A percentile compares a stretch with the other conserved stretches of the same genome.
These are phyloP conservation scores for Penicillium rolfsii DNA, from an alignment of 2,329 filamentous ascomycete genomes.

Conservation along the genomic window DNA sequence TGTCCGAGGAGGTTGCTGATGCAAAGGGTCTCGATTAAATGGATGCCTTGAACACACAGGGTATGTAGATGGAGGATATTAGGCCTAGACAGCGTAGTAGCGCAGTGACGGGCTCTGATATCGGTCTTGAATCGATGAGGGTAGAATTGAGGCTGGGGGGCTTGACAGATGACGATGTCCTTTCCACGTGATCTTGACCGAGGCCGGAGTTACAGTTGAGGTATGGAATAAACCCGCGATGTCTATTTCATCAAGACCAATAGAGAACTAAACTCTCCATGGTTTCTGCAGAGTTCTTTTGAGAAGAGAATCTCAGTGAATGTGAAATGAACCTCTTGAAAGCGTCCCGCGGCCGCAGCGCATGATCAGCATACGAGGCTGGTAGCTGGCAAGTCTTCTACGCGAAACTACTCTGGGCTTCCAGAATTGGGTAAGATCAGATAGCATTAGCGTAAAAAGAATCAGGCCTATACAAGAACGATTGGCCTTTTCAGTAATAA, in stretches of 20 bases:
- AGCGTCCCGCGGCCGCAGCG: conserved; percentile 2
- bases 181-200: conserved; percentile 28
- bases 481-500: conserved; percentile 33
- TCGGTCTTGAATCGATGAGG: conserved; percentile 4
- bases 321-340: background rate
- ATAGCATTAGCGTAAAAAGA: conserved; percentile 32
- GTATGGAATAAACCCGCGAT: background rate
- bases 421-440: conserved; percentile 22
- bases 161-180: conserved; percentile 21
- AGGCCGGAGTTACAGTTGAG: conserved; percentile 19
- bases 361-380: conserved; percentile 3
- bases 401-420: background rate
- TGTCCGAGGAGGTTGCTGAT: background rate
- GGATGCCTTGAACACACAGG: background rate
- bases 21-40: conserved; percentile 3
- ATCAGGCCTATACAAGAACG: conserved; percentile 25
- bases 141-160: conserved; percentile 9
- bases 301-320: background rate
- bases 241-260: background rate
- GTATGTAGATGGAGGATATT: background rate
- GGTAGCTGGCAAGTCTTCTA: conserved; percentile 6
- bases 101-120: background rate
- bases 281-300: background rate
- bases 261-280: too few species aligned
- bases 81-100: background rate